A percentile compares a stretch with the other conserved stretches of the same genome.
Conservation (phyloP, 495 filamentous ascomycete species). For the Usnea hakonensis region DNA sequence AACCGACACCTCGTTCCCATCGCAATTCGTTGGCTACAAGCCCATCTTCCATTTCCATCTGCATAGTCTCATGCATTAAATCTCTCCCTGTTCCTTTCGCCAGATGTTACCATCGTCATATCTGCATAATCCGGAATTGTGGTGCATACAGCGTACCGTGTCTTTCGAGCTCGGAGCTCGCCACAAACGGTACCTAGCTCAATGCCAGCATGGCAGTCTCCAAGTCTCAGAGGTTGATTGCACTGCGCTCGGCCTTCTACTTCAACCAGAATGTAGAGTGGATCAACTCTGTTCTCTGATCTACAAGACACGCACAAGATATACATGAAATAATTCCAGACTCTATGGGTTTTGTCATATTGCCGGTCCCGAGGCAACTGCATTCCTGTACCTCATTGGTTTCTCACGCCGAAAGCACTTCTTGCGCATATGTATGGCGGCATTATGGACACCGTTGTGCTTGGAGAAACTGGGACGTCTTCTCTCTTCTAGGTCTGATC, state of each 20-base stretch:
- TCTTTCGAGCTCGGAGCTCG: neutral
- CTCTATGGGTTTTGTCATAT: neutral
- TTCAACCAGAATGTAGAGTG: too few relatives aligned
- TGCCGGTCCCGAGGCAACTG: neutral
- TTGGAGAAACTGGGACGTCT: neutral
- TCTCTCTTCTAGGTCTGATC: neutral
- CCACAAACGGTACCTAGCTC: too few relatives aligned
- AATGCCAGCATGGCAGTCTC: neutral
- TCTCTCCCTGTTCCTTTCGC: too few relatives aligned
- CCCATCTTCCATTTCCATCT: neutral
- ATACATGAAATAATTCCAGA: too few relatives aligned
- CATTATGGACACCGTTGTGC: neutral
- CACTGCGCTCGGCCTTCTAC: neutral
- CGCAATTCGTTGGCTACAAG: neutral
- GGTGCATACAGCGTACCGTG: neutral
- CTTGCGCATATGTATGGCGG: neutral
- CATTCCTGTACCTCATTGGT: neutral
- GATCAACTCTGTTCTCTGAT: neutral
- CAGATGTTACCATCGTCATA: too few relatives aligned
- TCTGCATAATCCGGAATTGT: neutral
- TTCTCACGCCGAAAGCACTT: slow-evolving; percentile 8
- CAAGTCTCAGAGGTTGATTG: neutral
- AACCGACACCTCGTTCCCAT: neutral
- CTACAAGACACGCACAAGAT: neutral
- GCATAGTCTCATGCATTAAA: slow-evolving; percentile 4